Evolutionary conservation across 2,329 filamentous ascomycete genomes (phyloP), one percentile per base, ranked within the genome.

Genomic region (Venturia carpophila): DNA sequence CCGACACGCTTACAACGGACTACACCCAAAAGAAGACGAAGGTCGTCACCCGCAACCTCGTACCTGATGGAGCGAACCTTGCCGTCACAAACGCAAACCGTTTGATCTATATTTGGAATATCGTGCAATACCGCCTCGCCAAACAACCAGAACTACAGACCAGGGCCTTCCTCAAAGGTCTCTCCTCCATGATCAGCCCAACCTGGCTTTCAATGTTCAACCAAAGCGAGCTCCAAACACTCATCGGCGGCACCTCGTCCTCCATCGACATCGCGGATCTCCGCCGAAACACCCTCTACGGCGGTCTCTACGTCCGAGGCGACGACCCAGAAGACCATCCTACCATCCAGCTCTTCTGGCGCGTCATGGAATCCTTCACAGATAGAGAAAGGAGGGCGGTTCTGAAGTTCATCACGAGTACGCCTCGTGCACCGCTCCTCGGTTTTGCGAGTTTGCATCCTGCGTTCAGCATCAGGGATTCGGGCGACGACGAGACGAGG

Each of bases 191-290:
- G 72, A 94, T 99, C 69, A 88, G 92, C 66, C 92, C 93, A 0
- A 85, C 86, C 3, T 99, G 94, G 94, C 83, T 99, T 5, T 92
- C 89, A 71, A 97, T 99, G 94, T 99, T 99, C 80, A 99, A 99
- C 75, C 93, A 97, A 74, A 86, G 86, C 3, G 94, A 99, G 75
- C 83, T 99, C 5, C 94, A 97, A 77, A 94, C 91, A 1, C 86
- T 99, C 6, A 89, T 99, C 19, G 91, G 92, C 64, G 94, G 94
- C 55, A 92, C 96, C 70, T 88, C 87, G 37, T 87, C 87, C 11
- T 87, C 90, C 67, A 95, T 99, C 66, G 89, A 97, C 71, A 83
- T 99, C 43, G 85, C 89, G 37, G 94, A 99, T 74, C 82, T 97
- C 49, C 86, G 92, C 30, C 81, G 81, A 64, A 90, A 97, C 76